Evolutionary conservation across 2,329 filamentous ascomycete species (phyloP).

Genomic region (Alternaria alternata): DNA sequence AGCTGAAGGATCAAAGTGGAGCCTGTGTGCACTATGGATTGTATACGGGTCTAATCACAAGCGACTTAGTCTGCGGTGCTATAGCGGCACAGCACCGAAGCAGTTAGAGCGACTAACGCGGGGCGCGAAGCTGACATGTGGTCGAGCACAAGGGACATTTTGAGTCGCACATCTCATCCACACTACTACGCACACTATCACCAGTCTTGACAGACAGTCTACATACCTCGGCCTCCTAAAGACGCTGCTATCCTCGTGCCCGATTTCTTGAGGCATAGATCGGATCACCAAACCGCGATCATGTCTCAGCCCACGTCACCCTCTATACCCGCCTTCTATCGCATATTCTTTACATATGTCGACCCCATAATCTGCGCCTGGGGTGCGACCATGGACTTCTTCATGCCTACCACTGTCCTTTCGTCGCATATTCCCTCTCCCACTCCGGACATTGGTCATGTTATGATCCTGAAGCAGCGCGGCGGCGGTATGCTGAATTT

Average conservation of each 20-base stretch:
- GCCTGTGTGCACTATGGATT: neutral
- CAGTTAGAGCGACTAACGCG: neutral
- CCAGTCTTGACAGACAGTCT: neutral
- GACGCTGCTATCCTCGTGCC: neutral
- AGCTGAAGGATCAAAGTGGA: constrained; percentile 1
- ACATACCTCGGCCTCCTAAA: neutral
- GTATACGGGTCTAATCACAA: neutral
- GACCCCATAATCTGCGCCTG: constrained; percentile 38
- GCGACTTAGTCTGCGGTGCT: neutral
- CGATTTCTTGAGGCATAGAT: neutral
- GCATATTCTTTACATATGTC: constrained; percentile 38
- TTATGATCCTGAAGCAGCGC: constrained; percentile 38
- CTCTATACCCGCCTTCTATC: constrained; percentile 28
- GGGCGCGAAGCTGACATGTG: neutral
- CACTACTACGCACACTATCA: neutral
- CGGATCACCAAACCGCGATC: neutral
- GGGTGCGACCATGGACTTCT: constrained; percentile 42
- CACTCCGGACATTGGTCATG: constrained; percentile 29
- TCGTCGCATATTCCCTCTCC: constrained; percentile 29
- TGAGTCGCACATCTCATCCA: neutral
- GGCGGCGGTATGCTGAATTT: constrained; percentile 40
- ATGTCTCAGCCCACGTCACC: constrained; percentile 4
- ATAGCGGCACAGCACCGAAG: neutral
- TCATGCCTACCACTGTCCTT: constrained; percentile 29
- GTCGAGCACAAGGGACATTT: neutral